Conservation (phyloP, 768 basidiomycete species). For the Paxillus rubicundulus region DNA sequence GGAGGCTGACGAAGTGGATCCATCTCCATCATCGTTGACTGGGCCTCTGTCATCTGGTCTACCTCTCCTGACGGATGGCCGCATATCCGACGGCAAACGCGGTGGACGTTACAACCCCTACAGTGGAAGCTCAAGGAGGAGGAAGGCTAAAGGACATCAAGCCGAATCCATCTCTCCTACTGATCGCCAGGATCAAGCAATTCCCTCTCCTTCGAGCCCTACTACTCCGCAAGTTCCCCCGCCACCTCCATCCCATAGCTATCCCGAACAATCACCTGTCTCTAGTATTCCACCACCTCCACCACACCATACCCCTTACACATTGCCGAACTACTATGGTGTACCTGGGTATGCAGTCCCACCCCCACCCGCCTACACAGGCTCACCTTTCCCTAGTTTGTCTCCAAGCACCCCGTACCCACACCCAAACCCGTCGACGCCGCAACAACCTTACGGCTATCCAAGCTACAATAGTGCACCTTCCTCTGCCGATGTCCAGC, state of each 20-base stretch:
- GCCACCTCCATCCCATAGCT: slow-evolving; percentile 24
- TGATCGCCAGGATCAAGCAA: slow-evolving; percentile 21
- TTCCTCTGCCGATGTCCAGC: slow-evolving; percentile 23
- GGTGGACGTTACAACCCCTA: slow-evolving; percentile 46
- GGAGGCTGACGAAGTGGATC: slow-evolving; percentile 71
- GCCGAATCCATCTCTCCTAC: slow-evolving; percentile 31
- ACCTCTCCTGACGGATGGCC: slow-evolving; percentile 50
- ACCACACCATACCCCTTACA: slow-evolving; percentile 34
- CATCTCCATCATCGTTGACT: slow-evolving; percentile 38
- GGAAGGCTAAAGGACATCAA: slow-evolving; percentile 33
- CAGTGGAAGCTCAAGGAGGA: slow-evolving; percentile 34
- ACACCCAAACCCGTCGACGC: slow-evolving; percentile 19
- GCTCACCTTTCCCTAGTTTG: slow-evolving; percentile 17
- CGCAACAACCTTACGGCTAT: slow-evolving; percentile 24
- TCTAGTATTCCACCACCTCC: slow-evolving; percentile 24
- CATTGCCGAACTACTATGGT: slow-evolving; percentile 32
- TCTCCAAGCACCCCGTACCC: slow-evolving; percentile 22
- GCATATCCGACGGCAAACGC: slow-evolving; percentile 43
- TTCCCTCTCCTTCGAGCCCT: slow-evolving; percentile 31
- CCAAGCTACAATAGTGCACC: slow-evolving; percentile 19
- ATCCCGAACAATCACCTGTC: slow-evolving; percentile 26
- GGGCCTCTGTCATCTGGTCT: slow-evolving; percentile 45
- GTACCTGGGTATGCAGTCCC: slow-evolving; percentile 22
- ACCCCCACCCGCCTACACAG: slow-evolving; percentile 1
- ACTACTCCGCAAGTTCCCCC: slow-evolving; percentile 25